Evolutionary conservation across 164 flowering plant species (phyloP), one percentile per base, ranked within the genome.

Genomic region (Stephania cephalantha): DNA sequence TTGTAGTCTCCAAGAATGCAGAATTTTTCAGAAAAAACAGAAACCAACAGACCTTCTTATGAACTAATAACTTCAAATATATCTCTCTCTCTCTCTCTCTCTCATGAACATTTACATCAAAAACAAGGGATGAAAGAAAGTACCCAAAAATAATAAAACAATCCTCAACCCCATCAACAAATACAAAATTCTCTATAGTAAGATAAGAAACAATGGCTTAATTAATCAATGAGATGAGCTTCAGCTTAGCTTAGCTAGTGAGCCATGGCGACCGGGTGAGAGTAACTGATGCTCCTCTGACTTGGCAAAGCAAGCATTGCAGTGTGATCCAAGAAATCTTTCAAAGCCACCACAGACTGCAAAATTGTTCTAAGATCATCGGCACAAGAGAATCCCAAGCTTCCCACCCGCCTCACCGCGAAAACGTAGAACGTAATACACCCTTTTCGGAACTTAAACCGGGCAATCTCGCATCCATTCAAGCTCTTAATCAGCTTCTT

Each of bases 291-390:
- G 81, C 80, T 85, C 76, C 87, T 84, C 75, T 95, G 98, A 68
- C 82, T 80, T 15, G 97, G 98, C 90, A 89, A 68, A 3, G 98
- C 97, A 44, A 95, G 94, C 98, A 95, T 92, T 4, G 94, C 93
- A 9, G 98, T 95, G 72, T 95, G 98, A 85, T 95, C 98, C 85
- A 95, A 75, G 81, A 95, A 95, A 85, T 95, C 98, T 30, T 88
- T 90, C 3, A 95, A 87, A 35, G 84, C 88, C 69, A 86, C 91
- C 53, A 95, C 95, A 6, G 92, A 85, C 77, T 91, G 85, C 72
- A 95, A 72, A 22, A 95, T 82, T 4, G 71, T 69, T 46, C 90
- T 79, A 10, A 95, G 85, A 82, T 93, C 99, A 17, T 92, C 97
- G 0, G 88, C 91, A 65, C 86, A 78, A 0, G 79, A 61, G 80